Evolutionary conservation across 306 rosid genomes (phyloP), one percentile per base, ranked within the genome.

Genomic region (Corylus heterophylla): DNA sequence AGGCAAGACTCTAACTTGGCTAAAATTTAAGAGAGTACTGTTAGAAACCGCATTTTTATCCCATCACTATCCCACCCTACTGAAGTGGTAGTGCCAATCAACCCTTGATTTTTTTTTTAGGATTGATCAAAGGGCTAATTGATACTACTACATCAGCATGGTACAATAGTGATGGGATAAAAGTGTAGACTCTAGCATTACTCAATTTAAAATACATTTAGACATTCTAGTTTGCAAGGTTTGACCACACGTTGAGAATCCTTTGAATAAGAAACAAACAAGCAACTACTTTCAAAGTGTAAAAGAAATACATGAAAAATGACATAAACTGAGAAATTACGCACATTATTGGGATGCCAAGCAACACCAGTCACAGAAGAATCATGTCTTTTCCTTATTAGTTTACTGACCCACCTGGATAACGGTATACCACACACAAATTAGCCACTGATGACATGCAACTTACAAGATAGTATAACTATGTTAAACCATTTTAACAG

Each of bases 341-440:
- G 7, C 71, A 93, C 99, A 90, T 95, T 95, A 85, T 93, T 69
- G 9, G 99, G 97, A 88, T 95, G 98, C 98, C 99, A 95, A 82
- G 98, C 93, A 64, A 95, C 97, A 82, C 88, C 85, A 35, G 98
- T 95, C 83, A 95, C 98, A 45, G 98, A 95, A 83, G 99, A 95
- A 42, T 91, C 91, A 6, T 93, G 99, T 56, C 92, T 83, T 90
- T 91, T 95, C 84, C 98, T 89, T 84, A 95, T 89, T 81, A 93
- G 94, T 87, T 95, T 95, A 90, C 99, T 93, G 81, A 95, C 94
- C 99, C 99, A 95, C 99, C 99, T 95, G 91, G 79, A 78, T 75
- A 86, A 80, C 55, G 56, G 75, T 35, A 77, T 29, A 81, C 18
- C 35, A 70, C 18, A 10, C n/a, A 66, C 25, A 74, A 3, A 67